Evolutionary conservation across 306 rosid species (phyloP), one percentile per base, ranked within the genome.

Genomic region (Gleditsia sinensis): DNA sequence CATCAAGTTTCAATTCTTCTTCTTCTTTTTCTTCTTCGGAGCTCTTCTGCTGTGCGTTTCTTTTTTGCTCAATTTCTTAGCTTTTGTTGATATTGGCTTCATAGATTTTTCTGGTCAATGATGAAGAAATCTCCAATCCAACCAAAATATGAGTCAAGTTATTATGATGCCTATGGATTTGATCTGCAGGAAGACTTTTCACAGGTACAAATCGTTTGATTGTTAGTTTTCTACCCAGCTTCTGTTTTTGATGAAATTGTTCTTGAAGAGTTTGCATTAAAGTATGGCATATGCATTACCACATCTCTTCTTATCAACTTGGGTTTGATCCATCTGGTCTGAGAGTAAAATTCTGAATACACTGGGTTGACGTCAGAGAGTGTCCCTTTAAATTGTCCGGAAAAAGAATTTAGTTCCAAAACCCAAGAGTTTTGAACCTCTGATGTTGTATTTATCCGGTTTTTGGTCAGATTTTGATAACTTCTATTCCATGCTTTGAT

Each of bases 131-230:
- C 92, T 77, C 82, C 81, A 23, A 6, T 59, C 33, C 63, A 82
- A 39, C 67, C 86, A 50, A 82, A 71, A 42, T 43, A 59, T 75
- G 90, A 80, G 61, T 46, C 73, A 34, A 56, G 57, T 4, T 85
- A 66, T 74, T 76, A 56, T 63, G 72, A 72, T 54, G 79, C 78
- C 74, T 78, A 82, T 67, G 86, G 86, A 72, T 87, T 85, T 50
- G 91, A 89, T 81, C 87, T 87, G 49, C 85, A 79, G 33, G 81
- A 76, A 11, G 90, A 89, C 39, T 91, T 87, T 76, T 86, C 88
- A 28, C 74, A 46, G 93, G 95, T 90, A 83, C 74, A 32, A 24
- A 17, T 0, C 34, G 0, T 17, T 63, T 58, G 8, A 4, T 33
- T 51, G 3, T 67, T 67, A 36, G 4, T 53, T 39, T 66, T 30